phyloP scores from a whole-genome alignment of 2,329 filamentous ascomycete species.

The Cercospora sp. region DNA sequence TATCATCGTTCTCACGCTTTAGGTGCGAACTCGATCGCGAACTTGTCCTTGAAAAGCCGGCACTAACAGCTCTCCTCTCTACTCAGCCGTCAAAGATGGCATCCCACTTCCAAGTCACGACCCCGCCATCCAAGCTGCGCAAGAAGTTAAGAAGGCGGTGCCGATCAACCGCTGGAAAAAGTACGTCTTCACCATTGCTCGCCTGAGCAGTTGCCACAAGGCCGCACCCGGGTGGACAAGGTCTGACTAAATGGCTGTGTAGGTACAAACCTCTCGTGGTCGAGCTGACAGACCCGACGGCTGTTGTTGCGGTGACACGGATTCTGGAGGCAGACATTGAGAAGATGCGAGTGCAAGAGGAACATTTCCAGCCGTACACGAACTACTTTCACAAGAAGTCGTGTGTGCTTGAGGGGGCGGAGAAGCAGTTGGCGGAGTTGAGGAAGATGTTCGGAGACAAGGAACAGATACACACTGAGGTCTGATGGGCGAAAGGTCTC shows the following conservation, averaged over 20 bases:
- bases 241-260: background rate
- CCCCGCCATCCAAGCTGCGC: background rate
- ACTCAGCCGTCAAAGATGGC: background rate
- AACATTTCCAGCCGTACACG: background rate
- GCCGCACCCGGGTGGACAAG: background rate
- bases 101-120: background rate
- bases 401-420: background rate
- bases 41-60: background rate
- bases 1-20: background rate
- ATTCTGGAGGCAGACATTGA: background rate
- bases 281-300: background rate
- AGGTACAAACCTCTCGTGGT: background rate
- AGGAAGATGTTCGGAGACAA: background rate
- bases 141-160: background rate
- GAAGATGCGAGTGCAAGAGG: background rate
- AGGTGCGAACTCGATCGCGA: background rate
- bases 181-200: background rate
- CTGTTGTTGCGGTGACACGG: background rate
- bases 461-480: background rate
- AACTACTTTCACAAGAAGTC: conserved; percentile 6
- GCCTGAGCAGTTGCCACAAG: background rate
- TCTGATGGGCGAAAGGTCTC: background rate
- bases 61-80: background rate
- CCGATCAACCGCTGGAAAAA: background rate
- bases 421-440: conserved; percentile 1